These are phyloP conservation scores for Arthroderma uncinatum DNA, from an alignment of 2,329 filamentous ascomycete species.

Conservation along the genomic window DNA sequence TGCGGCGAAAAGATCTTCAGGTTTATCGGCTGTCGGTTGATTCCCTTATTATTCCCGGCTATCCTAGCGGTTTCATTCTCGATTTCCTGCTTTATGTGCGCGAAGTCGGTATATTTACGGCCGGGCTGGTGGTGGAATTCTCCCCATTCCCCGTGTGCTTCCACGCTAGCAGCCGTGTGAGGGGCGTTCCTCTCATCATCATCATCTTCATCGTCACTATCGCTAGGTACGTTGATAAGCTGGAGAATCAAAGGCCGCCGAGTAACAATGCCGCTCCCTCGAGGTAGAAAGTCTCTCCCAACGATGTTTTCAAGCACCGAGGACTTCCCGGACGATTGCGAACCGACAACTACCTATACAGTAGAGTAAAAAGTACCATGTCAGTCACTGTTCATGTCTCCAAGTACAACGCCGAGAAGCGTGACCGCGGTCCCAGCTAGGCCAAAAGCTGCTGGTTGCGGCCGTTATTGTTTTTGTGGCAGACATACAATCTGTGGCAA, in stretches of 20 bases:
- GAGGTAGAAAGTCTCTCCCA: constrained; percentile 89
- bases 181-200: constrained; percentile 57
- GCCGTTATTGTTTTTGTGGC: background rate
- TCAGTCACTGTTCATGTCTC: background rate
- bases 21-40: constrained; percentile 95
- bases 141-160: constrained; percentile 64
- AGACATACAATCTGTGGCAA: constrained; percentile 85
- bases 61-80: constrained; percentile 93
- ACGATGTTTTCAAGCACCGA: constrained; percentile 98
- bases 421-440: background rate
- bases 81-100: constrained; percentile 88
- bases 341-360: constrained; percentile 84
- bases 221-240: constrained; percentile 85
- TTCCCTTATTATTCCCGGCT: constrained; percentile 93
- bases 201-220: constrained; percentile 58
- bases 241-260: constrained; percentile 89
- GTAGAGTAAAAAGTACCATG: constrained; percentile 14
- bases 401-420: background rate
- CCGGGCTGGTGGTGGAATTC: constrained; percentile 94
- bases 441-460: background rate
- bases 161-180: constrained; percentile 66
- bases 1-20: constrained; percentile 97
- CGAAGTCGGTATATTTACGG: constrained; percentile 80
- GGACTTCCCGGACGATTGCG: constrained; percentile 95
- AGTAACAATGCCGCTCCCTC: constrained; percentile 93